Evolutionary conservation across 2,329 filamentous ascomycete species (phyloP).

Genomic region (Neophaeococcomyces aloes): DNA sequence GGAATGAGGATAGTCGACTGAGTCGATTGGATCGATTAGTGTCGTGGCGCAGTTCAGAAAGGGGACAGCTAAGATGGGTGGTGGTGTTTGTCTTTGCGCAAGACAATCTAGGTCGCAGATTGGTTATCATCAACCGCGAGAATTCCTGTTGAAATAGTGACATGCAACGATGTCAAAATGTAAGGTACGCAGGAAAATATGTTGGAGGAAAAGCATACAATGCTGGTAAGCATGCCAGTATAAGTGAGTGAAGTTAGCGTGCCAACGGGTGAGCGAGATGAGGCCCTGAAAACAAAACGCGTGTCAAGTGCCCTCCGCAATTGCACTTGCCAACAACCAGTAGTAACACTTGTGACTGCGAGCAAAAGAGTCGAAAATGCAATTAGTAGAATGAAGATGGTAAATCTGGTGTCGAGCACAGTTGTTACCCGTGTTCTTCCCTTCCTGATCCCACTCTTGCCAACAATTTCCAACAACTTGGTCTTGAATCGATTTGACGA

Average conservation of each 20-base stretch:
- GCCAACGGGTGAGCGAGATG: slow-evolving; percentile 3
- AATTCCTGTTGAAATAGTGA: slow-evolving; percentile 20
- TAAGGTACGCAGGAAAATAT: slow-evolving; percentile 17
- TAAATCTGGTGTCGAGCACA: too few species aligned
- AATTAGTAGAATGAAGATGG: neutral
- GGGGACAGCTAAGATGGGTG: neutral
- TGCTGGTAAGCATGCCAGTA: slow-evolving; percentile 16
- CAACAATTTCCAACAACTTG: too few species aligned
- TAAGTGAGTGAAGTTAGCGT: slow-evolving; percentile 3
- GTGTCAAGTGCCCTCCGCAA: neutral
- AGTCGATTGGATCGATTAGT: too few species aligned
- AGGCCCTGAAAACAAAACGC: neutral
- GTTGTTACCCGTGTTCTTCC: too few species aligned
- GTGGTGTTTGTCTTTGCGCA: neutral
- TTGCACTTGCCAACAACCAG: neutral
- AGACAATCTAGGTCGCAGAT: slow-evolving; percentile 3
- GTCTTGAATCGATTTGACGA: too few species aligned
- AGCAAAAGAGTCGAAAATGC: too few species aligned
- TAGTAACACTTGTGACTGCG: neutral
- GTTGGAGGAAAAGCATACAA: slow-evolving; percentile 14
- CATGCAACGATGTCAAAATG: slow-evolving; percentile 17
- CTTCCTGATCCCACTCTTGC: too few species aligned
- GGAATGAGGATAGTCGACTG: neutral
- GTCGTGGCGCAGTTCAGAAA: neutral
- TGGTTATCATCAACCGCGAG: slow-evolving; percentile 22